These are phyloP conservation scores for Chlamydomonas eustigma DNA, from an alignment of 139 green algal species.

Conservation along the genomic window DNA sequence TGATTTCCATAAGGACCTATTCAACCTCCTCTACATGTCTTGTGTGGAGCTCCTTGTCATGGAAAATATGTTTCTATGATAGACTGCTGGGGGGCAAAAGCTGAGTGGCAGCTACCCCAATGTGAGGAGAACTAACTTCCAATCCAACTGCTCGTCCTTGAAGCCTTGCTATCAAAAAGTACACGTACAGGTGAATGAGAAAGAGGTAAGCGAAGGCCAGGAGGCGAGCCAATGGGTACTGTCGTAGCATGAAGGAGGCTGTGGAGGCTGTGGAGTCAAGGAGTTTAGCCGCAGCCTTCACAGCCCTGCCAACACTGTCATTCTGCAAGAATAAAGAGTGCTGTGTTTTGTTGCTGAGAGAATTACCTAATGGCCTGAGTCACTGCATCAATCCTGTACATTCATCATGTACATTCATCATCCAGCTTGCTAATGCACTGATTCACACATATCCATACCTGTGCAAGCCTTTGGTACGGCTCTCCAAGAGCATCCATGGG, in stretches of 20 bases:
- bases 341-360: too few species aligned
- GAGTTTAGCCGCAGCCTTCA: conserved; percentile 41
- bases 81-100: neutral
- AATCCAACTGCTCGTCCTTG: conserved; percentile 27
- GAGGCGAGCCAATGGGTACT: conserved; percentile 71
- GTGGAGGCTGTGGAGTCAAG: conserved; percentile 46
- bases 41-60: too few species aligned
- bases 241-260: conserved; percentile 54
- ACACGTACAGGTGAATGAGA: conserved; percentile 72
- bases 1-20: too few species aligned
- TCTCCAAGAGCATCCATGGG: conserved; percentile 73
- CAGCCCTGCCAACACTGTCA: conserved; percentile 18
- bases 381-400: too few species aligned
- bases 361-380: too few species aligned
- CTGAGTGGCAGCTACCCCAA: neutral
- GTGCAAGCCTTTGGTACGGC: conserved; percentile 51
- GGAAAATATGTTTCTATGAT: too few species aligned
- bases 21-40: too few species aligned
- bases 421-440: too few species aligned
- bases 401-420: too few species aligned
- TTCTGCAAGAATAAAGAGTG: too few species aligned
- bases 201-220: conserved; percentile 60
- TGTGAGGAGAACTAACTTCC: neutral
- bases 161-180: conserved; percentile 57
- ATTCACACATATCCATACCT: too few species aligned